These are phyloP conservation scores for Mychonastes homosphaera DNA, from an alignment of 139 green algal genomes.

Conservation along the genomic window DNA sequence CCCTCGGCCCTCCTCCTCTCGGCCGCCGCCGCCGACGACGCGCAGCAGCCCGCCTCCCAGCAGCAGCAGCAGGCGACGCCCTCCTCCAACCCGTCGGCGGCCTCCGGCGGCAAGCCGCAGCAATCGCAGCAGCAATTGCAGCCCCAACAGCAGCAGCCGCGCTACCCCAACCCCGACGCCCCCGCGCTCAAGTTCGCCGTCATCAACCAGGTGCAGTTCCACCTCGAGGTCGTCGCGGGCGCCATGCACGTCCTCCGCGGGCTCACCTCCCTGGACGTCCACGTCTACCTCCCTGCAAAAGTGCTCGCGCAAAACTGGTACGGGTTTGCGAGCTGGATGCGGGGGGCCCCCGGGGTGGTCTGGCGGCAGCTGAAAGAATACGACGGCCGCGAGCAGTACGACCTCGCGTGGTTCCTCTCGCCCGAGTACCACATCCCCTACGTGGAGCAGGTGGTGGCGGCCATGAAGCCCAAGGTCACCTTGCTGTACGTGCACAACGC, in stretches of 20 bases:
- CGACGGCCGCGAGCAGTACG: slow-evolving; percentile 13
- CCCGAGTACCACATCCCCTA: slow-evolving; percentile 13
- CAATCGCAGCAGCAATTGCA: not conserved
- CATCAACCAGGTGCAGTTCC: slow-evolving; percentile 18
- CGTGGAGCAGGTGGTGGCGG: not conserved
- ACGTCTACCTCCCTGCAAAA: slow-evolving; percentile 13
- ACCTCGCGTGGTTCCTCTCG: slow-evolving; percentile 19
- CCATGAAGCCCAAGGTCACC: slow-evolving; percentile 19
- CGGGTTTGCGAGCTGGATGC: slow-evolving; percentile 15
- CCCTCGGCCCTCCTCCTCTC: too few relatives aligned
- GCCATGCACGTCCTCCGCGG: slow-evolving; percentile 17
- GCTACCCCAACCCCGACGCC: not conserved
- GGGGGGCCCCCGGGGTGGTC: slow-evolving; percentile 6
- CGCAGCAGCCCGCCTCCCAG: slow-evolving; percentile 1
- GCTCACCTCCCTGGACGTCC: slow-evolving; percentile 9
- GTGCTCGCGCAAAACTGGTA: slow-evolving; percentile 20
- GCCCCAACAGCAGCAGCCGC: not conserved
- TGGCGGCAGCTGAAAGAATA: slow-evolving; percentile 21
- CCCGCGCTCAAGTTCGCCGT: slow-evolving; percentile 4
- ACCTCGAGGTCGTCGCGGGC: slow-evolving; percentile 20
- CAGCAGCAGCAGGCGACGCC: slow-evolving; percentile 3
- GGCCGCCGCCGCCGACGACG: too few relatives aligned
- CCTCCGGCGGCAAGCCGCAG: too few relatives aligned
- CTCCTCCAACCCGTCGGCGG: too few relatives aligned
- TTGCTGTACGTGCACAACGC: slow-evolving; percentile 21